Percentiles rank a stretch among this genome's conserved stretches.
Evolutionary conservation across 805 yeast species (phyloP).

Genomic region (Candida tammaniensis): DNA sequence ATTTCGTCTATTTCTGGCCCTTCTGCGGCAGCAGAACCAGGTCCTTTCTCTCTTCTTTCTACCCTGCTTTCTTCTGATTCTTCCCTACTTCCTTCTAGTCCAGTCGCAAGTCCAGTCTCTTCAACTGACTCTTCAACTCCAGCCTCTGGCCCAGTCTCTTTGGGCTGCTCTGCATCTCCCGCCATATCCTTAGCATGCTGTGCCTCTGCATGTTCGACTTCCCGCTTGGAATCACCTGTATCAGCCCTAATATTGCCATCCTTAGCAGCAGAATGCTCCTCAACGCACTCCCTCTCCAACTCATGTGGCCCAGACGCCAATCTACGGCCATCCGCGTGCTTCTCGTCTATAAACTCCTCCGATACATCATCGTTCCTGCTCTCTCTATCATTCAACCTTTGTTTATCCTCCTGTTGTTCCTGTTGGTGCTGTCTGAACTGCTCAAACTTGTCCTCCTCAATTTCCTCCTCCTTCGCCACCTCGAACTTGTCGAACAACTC

Average conservation of each 20-base stretch:
- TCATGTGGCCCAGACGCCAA: no score
- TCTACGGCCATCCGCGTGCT: no score
- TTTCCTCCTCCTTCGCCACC: constrained; percentile 13
- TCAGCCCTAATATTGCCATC: no score
- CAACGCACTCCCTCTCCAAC: no score
- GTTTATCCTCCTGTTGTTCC: no score
- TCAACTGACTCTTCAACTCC: background rate
- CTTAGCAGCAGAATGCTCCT: no score
- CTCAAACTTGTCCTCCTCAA: constrained; percentile 13
- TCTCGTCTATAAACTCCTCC: constrained; percentile 6
- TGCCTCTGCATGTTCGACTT: no score
- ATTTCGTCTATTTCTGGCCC: constrained; percentile 2
- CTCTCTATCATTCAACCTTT: no score
- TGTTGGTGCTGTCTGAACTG: no score
- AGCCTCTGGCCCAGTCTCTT: background rate
- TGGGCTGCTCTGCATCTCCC: background rate
- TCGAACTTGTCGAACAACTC: constrained; percentile 37
- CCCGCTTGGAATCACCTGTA: no score
- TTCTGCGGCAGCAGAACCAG: background rate
- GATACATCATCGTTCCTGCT: constrained; percentile 4
- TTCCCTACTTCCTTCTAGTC: background rate
- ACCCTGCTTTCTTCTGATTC: background rate
- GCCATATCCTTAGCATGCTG: background rate
- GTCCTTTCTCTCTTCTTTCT: background rate
- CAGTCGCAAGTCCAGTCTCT: background rate